Evolutionary conservation across 2,329 filamentous ascomycete genomes (phyloP).

Genomic region (Colletotrichum sp.): DNA sequence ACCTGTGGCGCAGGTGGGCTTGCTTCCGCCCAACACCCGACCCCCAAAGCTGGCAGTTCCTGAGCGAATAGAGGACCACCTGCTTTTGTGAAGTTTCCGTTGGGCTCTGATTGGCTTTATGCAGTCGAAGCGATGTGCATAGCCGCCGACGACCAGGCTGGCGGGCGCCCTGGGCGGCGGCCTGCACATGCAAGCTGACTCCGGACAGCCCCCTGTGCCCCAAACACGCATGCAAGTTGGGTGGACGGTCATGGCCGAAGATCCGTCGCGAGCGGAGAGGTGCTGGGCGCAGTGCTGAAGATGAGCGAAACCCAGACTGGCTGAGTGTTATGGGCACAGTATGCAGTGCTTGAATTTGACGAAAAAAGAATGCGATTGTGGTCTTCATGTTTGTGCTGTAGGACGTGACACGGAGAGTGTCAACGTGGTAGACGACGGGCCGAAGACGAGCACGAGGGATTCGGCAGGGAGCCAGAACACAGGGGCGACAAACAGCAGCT

Average conservation of each 20-base stretch:
- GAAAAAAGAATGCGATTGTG: background rate
- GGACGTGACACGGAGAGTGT: background rate
- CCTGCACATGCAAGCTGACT: background rate
- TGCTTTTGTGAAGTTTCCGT: slow-evolving; percentile 1
- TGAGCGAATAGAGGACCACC: background rate
- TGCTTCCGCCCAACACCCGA: background rate
- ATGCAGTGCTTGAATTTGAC: background rate
- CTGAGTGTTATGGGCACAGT: background rate
- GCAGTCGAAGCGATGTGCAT: slow-evolving; percentile 21
- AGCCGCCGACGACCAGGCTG: slow-evolving; percentile 14
- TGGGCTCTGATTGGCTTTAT: slow-evolving; percentile 10
- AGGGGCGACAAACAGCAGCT: background rate
- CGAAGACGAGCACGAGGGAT: background rate
- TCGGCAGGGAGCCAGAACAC: background rate
- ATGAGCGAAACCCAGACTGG: background rate
- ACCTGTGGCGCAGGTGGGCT: background rate
- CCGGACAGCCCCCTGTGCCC: slow-evolving; percentile 4
- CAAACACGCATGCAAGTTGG: background rate
- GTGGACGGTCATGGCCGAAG: slow-evolving; percentile 1
- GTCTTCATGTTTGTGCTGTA: background rate
- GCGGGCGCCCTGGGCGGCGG: slow-evolving; percentile 3
- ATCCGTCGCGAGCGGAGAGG: background rate
- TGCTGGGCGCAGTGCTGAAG: background rate
- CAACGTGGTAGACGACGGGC: background rate
- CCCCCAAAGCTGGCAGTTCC: background rate